Evolutionary conservation across 495 filamentous ascomycete genomes (phyloP).

Genomic region (Xylaria grammica): DNA sequence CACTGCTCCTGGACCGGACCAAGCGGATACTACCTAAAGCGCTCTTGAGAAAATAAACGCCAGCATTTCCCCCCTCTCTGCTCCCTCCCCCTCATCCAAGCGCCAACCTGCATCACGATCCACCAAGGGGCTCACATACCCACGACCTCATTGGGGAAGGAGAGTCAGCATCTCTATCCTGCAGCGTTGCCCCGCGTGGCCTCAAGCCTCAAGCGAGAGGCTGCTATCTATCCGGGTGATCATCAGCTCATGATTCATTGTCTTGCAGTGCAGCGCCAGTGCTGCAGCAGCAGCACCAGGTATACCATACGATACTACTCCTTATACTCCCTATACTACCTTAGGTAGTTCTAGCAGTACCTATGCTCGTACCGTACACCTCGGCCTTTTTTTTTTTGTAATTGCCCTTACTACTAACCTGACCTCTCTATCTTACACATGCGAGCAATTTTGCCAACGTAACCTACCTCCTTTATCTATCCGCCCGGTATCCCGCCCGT

Average conservation of each 20-base stretch:
- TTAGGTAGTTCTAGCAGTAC: no score
- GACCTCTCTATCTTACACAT: not conserved
- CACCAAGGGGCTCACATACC: constrained; percentile 20
- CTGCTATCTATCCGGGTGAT: constrained; percentile 1
- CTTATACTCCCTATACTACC: no score
- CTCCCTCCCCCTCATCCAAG: constrained; percentile 12
- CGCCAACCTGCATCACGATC: constrained; percentile 26
- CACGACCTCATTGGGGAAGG: constrained; percentile 18
- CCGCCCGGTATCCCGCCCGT: not conserved
- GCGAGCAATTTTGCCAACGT: not conserved
- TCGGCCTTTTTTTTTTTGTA: not conserved
- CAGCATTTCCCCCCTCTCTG: not conserved
- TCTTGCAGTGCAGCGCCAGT: not conserved
- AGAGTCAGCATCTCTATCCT: not conserved
- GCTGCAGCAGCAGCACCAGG: not conserved
- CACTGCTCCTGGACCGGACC: constrained; percentile 11
- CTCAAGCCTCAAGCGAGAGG: constrained; percentile 11
- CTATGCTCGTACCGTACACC: no score
- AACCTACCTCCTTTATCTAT: constrained; percentile 2
- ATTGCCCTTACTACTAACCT: not conserved
- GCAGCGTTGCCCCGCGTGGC: constrained; percentile 18
- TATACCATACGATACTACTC: not conserved
- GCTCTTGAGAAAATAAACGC: constrained; percentile 12
- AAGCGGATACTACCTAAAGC: constrained; percentile 14
- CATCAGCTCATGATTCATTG: constrained; percentile 6